A percentile compares a stretch with the other conserved stretches of the same genome.
These are phyloP conservation scores for Jackrogersella multiformis DNA, from an alignment of 495 filamentous ascomycete genomes.

Conservation along the genomic window DNA sequence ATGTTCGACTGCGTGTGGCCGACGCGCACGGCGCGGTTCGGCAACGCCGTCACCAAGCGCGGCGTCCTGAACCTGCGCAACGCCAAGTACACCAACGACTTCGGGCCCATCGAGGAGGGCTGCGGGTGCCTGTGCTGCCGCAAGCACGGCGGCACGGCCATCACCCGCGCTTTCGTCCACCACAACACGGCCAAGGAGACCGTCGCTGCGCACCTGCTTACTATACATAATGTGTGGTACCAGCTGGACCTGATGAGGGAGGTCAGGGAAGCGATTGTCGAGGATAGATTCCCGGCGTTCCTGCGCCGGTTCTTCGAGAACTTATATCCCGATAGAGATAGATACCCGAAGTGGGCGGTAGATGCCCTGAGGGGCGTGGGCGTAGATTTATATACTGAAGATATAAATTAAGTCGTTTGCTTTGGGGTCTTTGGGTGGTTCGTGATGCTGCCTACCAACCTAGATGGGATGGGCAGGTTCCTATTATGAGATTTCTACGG, in stretches of 20 bases:
- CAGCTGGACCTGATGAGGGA: slow-evolving; percentile 82
- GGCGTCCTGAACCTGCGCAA: slow-evolving; percentile 87
- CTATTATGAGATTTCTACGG: too few species aligned
- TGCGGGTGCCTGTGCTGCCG: slow-evolving; percentile 85
- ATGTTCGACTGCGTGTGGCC: slow-evolving; percentile 99
- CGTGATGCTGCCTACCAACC: slow-evolving; percentile 14
- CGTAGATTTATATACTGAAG: slow-evolving; percentile 69
- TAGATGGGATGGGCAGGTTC: too few species aligned
- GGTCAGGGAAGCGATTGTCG: slow-evolving; percentile 80
- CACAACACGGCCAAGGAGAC: slow-evolving; percentile 95
- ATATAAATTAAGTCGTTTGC: slow-evolving; percentile 14
- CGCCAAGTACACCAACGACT: slow-evolving; percentile 78
- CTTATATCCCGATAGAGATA: slow-evolving; percentile 72
- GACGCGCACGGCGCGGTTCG: slow-evolving; percentile 93
- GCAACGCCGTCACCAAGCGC: slow-evolving; percentile 84
- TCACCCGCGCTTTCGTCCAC: slow-evolving; percentile 89
- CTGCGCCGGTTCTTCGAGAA: slow-evolving; percentile 77
- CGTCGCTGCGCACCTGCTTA: slow-evolving; percentile 91
- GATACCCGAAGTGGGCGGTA: slow-evolving; percentile 85
- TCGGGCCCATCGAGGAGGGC: slow-evolving; percentile 79
- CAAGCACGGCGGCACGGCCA: slow-evolving; percentile 77
- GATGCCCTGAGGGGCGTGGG: slow-evolving; percentile 84
- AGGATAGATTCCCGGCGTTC: slow-evolving; percentile 83
- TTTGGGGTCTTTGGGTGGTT: not conserved
- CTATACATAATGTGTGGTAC: slow-evolving; percentile 94